phyloP scores from a whole-genome alignment of 192 early-diverging fungal species.

The Phlyctochytrium planicorne region DNA sequence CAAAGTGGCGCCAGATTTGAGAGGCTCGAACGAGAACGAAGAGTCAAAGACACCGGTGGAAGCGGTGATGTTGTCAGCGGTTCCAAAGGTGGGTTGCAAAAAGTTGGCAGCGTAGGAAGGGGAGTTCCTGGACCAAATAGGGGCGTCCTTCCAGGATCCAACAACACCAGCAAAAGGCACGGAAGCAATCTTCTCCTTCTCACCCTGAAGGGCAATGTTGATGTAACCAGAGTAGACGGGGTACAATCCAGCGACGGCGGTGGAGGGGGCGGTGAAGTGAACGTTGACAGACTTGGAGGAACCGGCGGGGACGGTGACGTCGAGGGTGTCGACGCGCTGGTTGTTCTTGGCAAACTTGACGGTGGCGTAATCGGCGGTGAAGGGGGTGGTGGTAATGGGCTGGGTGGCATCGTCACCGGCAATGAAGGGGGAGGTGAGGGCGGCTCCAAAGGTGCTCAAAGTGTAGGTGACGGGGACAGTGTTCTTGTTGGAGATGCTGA shows the following conservation, averaged over 20 bases:
- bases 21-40: not conserved
- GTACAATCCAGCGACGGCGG: constrained; percentile 6
- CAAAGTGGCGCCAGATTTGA: not conserved
- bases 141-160: constrained; percentile 1
- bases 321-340: not conserved
- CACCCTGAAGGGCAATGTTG: not conserved
- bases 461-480: constrained; percentile 11
- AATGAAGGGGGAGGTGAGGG: not conserved
- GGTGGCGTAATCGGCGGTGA: not conserved
- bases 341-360: not conserved
- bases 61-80: constrained; percentile 3
- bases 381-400: not conserved
- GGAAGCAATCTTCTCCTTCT: not conserved
- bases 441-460: not conserved
- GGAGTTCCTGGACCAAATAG: constrained; percentile 3
- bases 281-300: constrained; percentile 23
- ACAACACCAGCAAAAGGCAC: constrained; percentile 27
- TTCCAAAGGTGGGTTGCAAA: not conserved
- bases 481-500: not conserved
- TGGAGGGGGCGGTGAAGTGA: constrained; percentile 27
- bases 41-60: not conserved
- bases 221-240: constrained; percentile 38
- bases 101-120: not conserved
- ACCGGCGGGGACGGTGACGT: constrained; percentile 28
- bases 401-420: not conserved